phyloP scores from a whole-genome alignment of 1,139 yeast species.

The Maudiozyma humilis region DNA sequence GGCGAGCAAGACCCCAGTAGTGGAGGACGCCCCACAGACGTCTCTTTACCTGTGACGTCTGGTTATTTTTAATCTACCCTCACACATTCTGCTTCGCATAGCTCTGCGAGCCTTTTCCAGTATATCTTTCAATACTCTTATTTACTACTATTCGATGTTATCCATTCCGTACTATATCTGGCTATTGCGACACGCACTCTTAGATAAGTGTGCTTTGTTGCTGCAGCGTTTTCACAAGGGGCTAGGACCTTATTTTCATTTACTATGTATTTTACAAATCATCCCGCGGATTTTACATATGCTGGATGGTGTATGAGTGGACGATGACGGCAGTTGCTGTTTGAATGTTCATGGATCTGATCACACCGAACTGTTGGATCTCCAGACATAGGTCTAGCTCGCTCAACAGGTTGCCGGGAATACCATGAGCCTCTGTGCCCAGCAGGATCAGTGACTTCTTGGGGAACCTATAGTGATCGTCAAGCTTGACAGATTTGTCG shows the following conservation, averaged over 20 bases:
- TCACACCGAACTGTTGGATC: conserved; percentile 85
- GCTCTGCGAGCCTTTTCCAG: no score
- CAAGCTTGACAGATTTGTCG: conserved; percentile 68
- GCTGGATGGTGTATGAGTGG: conserved; percentile 81
- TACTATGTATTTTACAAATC: no score
- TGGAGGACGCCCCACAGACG: not conserved
- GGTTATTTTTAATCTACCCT: not conserved
- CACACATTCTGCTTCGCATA: not conserved
- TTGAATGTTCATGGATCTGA: conserved; percentile 92
- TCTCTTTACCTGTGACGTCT: not conserved
- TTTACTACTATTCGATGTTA: no score
- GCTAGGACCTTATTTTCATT: no score
- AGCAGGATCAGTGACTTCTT: conserved; percentile 65
- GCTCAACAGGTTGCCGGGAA: conserved; percentile 76
- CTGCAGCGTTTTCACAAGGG: no score
- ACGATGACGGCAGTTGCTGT: conserved; percentile 93
- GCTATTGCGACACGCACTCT: no score
- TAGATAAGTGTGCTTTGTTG: no score
- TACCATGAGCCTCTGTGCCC: conserved; percentile 86
- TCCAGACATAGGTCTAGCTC: conserved; percentile 84
- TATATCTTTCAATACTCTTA: no score
- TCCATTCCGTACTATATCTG: no score
- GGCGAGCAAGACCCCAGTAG: no score
- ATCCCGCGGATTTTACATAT: conserved; percentile 33
- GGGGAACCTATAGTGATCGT: conserved; percentile 61